Base-by-base conservation (phyloP, 345 rosid species). In the Hibiscus mutabilis region DNA sequence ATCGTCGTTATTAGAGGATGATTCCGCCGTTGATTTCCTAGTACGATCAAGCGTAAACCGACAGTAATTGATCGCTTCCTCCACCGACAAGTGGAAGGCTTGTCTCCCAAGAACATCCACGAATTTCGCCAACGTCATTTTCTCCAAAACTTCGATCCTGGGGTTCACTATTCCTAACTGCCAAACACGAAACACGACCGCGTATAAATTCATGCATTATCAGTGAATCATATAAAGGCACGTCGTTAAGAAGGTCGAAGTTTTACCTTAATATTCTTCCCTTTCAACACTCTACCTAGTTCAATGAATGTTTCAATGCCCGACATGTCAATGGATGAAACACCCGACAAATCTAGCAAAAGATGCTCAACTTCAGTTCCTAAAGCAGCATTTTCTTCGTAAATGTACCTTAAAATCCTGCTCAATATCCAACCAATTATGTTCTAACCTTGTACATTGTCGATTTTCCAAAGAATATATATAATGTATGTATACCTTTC, bases 121-220 rank as follows among this genome's bases (percentile, higher is more conserved):
- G 44, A 93, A 85, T 21, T 85, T 73, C 0, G 98, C 75, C 69
- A 82, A 69, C 27, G 82, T 87, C 94, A 93, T 76, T 85, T 93
- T 93, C 82, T 93, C 98, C 79, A 91, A 47, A 2, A 93, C 94
- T 31, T 81, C 97, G 7, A 80, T 44, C 74, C 97, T 85, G 5
- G 98, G 97, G 63, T 93, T 91, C 67, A 93, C 76, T 62, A 93
- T 64, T 72, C 75, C 79, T 79, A 89, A 61, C 98, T 93, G 82
- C 71, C 71, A 52, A 72, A 64, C 1, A 55, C 11, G 40, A 35
- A 35, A 35, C 42, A 37, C 42, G 42, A 37, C 42, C 42, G 42
- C 10, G 11, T 37, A 55, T 6, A 52, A 52, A 53, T n/a, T 19
- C 42, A 37, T 42, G 14, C 46, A 42, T 42, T 42, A 42, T 42